phyloP scores from a whole-genome alignment of 768 basidiomycete species.

The Mycena alexandri region DNA sequence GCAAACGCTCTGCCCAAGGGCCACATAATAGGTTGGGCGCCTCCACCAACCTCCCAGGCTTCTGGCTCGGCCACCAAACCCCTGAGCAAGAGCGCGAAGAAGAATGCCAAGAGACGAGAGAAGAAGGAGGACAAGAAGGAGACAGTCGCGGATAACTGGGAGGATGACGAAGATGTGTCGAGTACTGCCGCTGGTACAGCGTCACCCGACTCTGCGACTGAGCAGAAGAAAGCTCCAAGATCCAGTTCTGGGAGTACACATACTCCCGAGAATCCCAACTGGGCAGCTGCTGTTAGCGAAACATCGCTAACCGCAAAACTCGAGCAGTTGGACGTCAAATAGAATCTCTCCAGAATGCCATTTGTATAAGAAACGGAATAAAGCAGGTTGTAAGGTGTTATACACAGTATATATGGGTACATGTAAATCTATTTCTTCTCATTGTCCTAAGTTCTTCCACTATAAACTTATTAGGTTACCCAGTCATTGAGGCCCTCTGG shows the following conservation, averaged over 20 bases:
- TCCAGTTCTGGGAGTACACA: conserved; percentile 22
- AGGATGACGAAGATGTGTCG: conserved; percentile 72
- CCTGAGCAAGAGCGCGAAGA: conserved; percentile 85
- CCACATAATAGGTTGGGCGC: conserved; percentile 86
- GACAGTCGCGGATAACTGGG: conserved; percentile 81
- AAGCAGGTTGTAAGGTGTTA: conserved; percentile 41
- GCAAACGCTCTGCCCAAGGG: conserved; percentile 74
- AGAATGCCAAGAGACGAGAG: conserved; percentile 84
- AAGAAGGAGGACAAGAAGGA: conserved; percentile 70
- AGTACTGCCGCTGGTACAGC: conserved; percentile 27
- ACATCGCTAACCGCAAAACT: conserved; percentile 62
- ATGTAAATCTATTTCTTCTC: conserved; percentile 47
- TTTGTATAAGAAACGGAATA: conserved; percentile 23
- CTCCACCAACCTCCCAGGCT: conserved; percentile 59
- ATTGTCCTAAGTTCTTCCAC: background rate
- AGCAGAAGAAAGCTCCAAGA: conserved; percentile 32
- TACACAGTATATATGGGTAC: conserved; percentile 50
- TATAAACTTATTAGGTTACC: conserved; percentile 22
- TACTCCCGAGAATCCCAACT: conserved; percentile 34
- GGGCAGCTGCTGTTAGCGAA: conserved; percentile 41
- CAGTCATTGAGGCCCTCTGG: conserved; percentile 34
- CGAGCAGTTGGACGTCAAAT: conserved; percentile 70
- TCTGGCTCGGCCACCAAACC: conserved; percentile 51
- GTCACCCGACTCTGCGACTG: conserved; percentile 26
- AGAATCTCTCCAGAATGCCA: conserved; percentile 35